Percentiles rank a stretch among this genome's conserved stretches.
Evolutionary conservation across 805 yeast genomes (phyloP).

Genomic region (Scheffersomyces amazonensis): DNA sequence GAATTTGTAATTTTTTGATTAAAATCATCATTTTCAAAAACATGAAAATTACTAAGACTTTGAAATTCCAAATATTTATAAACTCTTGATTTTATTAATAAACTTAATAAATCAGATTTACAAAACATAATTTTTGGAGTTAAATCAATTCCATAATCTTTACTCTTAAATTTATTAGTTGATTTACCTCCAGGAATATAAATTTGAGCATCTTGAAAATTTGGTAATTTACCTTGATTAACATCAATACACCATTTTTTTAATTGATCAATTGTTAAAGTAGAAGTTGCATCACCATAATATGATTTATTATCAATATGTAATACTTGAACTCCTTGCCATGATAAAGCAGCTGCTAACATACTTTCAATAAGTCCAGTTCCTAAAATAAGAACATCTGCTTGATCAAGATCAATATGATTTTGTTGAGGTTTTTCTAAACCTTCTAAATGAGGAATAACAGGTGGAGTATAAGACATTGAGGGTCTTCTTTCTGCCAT

Average conservation of each 20-base stretch:
- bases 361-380: conserved; percentile 89
- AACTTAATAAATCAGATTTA: conserved; percentile 76
- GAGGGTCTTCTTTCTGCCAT: conserved; percentile 48
- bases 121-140: conserved; percentile 88
- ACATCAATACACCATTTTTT: conserved; percentile 79
- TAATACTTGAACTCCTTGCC: conserved; percentile 96
- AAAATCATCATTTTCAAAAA: conserved; percentile 89
- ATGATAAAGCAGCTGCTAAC: conserved; percentile 88
- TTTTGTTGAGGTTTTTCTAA: conserved; percentile 70
- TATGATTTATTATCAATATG: conserved; percentile 83
- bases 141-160: conserved; percentile 83
- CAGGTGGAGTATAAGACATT: conserved; percentile 38
- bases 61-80: conserved; percentile 91
- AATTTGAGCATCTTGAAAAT: conserved; percentile 69
- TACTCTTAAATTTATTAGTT: conserved; percentile 52
- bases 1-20: conserved; percentile 69
- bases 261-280: conserved; percentile 82
- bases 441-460: conserved; percentile 73
- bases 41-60: conserved; percentile 83
- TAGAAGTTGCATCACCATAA: conserved; percentile 88
- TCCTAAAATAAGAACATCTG: conserved; percentile 89
- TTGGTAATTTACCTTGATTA: conserved; percentile 43
- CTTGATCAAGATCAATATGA: conserved; percentile 54
- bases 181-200: conserved; percentile 65
- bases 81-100: conserved; percentile 81